Conservation (phyloP, 768 basidiomycete genomes). For the Auriculariales sp. region DNA sequence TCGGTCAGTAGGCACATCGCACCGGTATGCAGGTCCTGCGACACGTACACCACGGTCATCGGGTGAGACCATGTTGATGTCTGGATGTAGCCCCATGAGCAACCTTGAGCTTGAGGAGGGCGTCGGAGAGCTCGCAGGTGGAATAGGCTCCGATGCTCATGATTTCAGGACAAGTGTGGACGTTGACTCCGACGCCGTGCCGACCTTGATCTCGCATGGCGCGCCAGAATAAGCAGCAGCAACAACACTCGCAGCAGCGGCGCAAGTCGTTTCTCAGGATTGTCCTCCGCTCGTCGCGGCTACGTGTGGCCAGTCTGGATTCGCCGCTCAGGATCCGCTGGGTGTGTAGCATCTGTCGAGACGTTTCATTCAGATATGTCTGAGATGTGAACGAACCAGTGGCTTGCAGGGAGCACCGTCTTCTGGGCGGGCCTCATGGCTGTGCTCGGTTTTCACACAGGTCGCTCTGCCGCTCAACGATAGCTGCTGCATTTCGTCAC, state of each 20-base stretch:
- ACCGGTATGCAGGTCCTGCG: constrained; percentile 79
- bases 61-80: constrained; percentile 47
- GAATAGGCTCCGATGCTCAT: constrained; percentile 18
- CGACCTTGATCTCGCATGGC: too few relatives aligned
- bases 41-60: constrained; percentile 24
- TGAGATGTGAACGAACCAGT: too few relatives aligned
- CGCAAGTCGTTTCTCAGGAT: neutral
- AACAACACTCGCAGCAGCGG: neutral
- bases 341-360: neutral
- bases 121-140: constrained; percentile 79
- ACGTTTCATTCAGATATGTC: too few relatives aligned
- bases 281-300: neutral
- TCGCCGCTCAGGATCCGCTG: neutral
- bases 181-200: neutral
- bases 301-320: neutral
- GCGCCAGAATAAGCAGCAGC: neutral
- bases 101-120: constrained; percentile 64
- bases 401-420: constrained; percentile 65
- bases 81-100: constrained; percentile 71
- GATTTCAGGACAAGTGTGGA: neutral
- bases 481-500: constrained; percentile 67
- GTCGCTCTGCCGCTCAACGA: constrained; percentile 55
- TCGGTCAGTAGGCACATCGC: constrained; percentile 56
- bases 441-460: constrained; percentile 59
- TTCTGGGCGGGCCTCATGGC: constrained; percentile 56